Evolutionary conservation across 2,329 filamentous ascomycete species (phyloP), one percentile per base, ranked within the genome.

Genomic region (Gnomoniopsis smithogilvyi): DNA sequence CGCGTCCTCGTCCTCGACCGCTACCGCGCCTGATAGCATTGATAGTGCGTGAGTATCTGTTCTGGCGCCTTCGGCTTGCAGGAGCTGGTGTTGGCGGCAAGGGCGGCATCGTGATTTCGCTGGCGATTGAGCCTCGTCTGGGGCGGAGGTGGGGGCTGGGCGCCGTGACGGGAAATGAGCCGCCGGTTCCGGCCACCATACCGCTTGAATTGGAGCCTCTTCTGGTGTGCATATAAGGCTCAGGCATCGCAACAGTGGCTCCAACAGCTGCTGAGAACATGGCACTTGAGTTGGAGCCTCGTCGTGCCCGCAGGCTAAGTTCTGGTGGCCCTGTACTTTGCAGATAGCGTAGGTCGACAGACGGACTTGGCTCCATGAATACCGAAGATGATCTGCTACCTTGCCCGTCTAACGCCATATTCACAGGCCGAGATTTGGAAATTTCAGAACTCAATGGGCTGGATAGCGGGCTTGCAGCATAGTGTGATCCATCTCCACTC

Each of bases 301-400:
- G 53, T 1, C 34, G 54, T 45, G 57, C 34, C 54, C 55, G 30
- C 38, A 56, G 34, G 45, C 58, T 21, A 51, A 52, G 45, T 56
- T 45, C 17, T 38, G 54, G 36, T 15, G 53, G 30, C 34, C 59
- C 59, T 15, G 21, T 41, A 36, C 11, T 49, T 24, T 58, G 36
- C 12, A 21, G 21, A 33, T 43, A 43, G 14, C 59, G 51, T 4
- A 51, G 56, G 22, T 60, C 61, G 1, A 74, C 65, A 3, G 70
- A 68, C 1, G 77, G 76, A 10, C 75, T 78, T 0, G 77, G 77
- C 60, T 78, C 76, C 1, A 77, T 78, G 60, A 78, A 73, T 8
- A 77, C 72, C n/a, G 76, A 63, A 26, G 76, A 77, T 2, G 75
- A 70, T 3, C 68, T 68, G 21, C 68, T 67, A 64, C 51, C 65